These are phyloP conservation scores for Eucalyptus regnans DNA, from an alignment of 345 rosid genomes.

Conservation along the genomic window DNA sequence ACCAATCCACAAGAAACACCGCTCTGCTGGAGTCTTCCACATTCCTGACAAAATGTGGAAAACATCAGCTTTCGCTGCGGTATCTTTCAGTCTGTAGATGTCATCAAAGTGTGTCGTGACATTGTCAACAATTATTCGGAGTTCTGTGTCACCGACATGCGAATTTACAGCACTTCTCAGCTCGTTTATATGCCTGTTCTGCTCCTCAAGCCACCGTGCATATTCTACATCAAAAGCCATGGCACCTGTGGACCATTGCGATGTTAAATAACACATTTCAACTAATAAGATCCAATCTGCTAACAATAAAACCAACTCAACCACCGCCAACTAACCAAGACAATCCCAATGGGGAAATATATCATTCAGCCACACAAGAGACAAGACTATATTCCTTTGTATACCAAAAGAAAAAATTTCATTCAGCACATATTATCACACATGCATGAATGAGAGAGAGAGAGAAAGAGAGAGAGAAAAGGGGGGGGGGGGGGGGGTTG, in stretches of 20 bases:
- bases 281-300: background rate
- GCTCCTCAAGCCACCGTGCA: conserved; percentile 92
- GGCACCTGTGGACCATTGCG: conserved; percentile 44
- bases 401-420: background rate
- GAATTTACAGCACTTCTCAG: conserved; percentile 94
- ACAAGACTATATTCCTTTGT: background rate
- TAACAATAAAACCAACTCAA: background rate
- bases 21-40: conserved; percentile 99
- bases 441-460: background rate
- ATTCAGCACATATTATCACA: background rate
- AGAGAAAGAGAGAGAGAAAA: rapidly evolving
- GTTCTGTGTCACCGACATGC: conserved; percentile 90
- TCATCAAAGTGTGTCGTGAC: conserved; percentile 69
- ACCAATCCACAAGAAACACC: conserved; percentile 97
- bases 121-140: conserved; percentile 66
- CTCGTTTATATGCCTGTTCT: conserved; percentile 65
- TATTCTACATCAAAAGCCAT: conserved; percentile 91
- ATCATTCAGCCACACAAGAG: background rate
- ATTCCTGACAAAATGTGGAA: conserved; percentile 96
- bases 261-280: background rate
- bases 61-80: conserved; percentile 92
- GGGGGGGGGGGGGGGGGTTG: rapidly evolving
- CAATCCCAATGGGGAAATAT: background rate
- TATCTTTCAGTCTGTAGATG: conserved; percentile 74
- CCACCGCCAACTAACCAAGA: background rate